phyloP scores from a whole-genome alignment of 139 green algal species.

The Pleodorina starrii region DNA sequence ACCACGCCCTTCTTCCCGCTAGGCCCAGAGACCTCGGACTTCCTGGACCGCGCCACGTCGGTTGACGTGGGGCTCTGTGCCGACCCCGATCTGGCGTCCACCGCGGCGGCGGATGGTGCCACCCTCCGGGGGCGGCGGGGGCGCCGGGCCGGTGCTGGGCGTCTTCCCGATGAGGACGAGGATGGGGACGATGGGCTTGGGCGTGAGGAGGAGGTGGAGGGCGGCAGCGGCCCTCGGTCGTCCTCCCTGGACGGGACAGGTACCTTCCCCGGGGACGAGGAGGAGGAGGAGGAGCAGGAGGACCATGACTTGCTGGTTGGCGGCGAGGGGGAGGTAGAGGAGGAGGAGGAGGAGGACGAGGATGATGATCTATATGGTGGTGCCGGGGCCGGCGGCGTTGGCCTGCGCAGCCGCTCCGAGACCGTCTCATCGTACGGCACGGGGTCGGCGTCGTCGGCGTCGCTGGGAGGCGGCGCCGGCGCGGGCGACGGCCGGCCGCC shows the following conservation, averaged over 20 bases:
- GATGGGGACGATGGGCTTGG: background rate
- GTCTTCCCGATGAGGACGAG: background rate
- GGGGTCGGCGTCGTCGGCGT: background rate
- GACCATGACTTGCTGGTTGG: background rate
- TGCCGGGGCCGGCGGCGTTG: too few species aligned
- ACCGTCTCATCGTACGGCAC: background rate
- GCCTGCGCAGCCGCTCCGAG: background rate
- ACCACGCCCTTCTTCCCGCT: slow-evolving; percentile 49
- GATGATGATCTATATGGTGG: background rate
- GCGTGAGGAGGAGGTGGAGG: slow-evolving; percentile 9
- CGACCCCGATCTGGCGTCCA: slow-evolving; percentile 17
- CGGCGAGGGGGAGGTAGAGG: background rate
- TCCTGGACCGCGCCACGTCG: slow-evolving; percentile 31
- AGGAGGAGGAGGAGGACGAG: background rate
- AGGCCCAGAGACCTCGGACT: slow-evolving; percentile 35
- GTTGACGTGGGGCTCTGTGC: background rate
- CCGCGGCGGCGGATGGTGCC: background rate
- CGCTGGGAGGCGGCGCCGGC: background rate
- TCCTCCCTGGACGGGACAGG: too few species aligned
- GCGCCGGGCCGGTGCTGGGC: background rate
- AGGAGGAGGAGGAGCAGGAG: background rate
- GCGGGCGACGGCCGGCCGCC: background rate
- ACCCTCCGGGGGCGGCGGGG: background rate
- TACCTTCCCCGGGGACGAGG: background rate
- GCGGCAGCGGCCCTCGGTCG: background rate